A percentile compares a stretch with the other conserved stretches of the same genome.
Conservation (phyloP, 768 basidiomycete species). For the Tricholoma saponaceum region DNA sequence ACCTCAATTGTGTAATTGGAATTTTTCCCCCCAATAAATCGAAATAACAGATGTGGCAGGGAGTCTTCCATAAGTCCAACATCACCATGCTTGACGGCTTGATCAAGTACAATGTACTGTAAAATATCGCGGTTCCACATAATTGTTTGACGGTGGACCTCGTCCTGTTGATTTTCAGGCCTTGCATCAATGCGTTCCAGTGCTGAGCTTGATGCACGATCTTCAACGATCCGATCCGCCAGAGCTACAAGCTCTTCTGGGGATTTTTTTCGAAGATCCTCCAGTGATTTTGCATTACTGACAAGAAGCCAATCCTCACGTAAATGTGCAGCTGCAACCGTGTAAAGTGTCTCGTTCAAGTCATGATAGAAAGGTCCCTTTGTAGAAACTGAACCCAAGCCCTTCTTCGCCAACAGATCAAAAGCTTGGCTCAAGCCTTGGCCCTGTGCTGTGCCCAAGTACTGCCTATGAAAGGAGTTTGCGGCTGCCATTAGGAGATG, state of each 20-base stretch:
- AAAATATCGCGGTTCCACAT: conserved; percentile 35
- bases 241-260: conserved; percentile 24
- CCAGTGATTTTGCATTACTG: conserved; percentile 16
- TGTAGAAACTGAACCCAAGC: conserved; percentile 16
- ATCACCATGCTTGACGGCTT: conserved; percentile 34
- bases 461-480: conserved; percentile 38
- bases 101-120: conserved; percentile 29
- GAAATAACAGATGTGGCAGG: conserved; percentile 26
- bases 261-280: conserved; percentile 19
- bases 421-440: conserved; percentile 28
- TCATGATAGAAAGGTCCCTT: conserved; percentile 32
- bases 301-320: conserved; percentile 27
- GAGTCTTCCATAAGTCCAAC: conserved; percentile 31
- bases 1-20: neutral
- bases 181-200: conserved; percentile 13
- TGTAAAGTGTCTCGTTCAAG: conserved; percentile 30
- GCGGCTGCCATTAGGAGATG: conserved; percentile 37
- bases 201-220: conserved; percentile 27
- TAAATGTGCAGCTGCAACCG: conserved; percentile 34
- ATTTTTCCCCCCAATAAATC: conserved; percentile 21
- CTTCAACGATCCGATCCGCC: conserved; percentile 20
- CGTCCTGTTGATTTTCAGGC: conserved; percentile 20
- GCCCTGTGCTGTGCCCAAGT: conserved; percentile 25
- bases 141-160: conserved; percentile 20
- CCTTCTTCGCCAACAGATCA: conserved; percentile 25